Percentiles rank a stretch among this genome's conserved stretches.
phyloP scores from a whole-genome alignment of 129 eudicot genomes.

The Pittosporum tobira region DNA sequence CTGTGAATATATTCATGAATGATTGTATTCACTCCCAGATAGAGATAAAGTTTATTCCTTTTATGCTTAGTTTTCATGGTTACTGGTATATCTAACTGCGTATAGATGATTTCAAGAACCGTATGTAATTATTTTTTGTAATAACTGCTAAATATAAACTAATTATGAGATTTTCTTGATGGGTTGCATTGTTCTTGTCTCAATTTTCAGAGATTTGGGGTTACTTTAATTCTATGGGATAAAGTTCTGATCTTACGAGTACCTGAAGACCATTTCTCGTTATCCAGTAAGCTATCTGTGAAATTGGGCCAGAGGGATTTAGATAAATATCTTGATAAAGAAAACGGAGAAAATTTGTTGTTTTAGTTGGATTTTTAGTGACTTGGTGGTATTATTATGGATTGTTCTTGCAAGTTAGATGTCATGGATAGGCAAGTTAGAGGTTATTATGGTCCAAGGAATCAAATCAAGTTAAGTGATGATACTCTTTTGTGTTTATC shows the following conservation, averaged over 20 bases:
- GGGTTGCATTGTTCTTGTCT: conserved; percentile 5
- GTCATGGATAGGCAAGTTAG: conserved; percentile 49
- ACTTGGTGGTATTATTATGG: conserved; percentile 8
- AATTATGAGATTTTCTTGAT: neutral
- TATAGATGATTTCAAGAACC: neutral
- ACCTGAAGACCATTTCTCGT: neutral
- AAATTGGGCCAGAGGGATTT: neutral
- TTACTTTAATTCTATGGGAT: neutral
- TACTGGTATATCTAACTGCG: neutral
- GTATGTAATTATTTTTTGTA: neutral
- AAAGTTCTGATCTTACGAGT: neutral
- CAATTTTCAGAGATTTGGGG: neutral
- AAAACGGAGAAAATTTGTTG: neutral
- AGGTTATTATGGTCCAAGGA: conserved; percentile 28
- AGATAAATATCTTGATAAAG: neutral
- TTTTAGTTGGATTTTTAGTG: neutral
- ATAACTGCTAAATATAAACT: neutral
- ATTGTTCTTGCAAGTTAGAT: conserved; percentile 20
- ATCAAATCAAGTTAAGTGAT: conserved; percentile 26
- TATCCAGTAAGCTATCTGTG: neutral
- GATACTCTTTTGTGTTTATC: conserved; percentile 17
- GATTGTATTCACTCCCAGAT: neutral
- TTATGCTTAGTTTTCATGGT: neutral
- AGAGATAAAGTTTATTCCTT: neutral
- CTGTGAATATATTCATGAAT: neutral